Percentiles rank a stretch among this genome's conserved stretches.
phyloP scores from a whole-genome alignment of 805 yeast species.

The Alloascoidea africana region DNA sequence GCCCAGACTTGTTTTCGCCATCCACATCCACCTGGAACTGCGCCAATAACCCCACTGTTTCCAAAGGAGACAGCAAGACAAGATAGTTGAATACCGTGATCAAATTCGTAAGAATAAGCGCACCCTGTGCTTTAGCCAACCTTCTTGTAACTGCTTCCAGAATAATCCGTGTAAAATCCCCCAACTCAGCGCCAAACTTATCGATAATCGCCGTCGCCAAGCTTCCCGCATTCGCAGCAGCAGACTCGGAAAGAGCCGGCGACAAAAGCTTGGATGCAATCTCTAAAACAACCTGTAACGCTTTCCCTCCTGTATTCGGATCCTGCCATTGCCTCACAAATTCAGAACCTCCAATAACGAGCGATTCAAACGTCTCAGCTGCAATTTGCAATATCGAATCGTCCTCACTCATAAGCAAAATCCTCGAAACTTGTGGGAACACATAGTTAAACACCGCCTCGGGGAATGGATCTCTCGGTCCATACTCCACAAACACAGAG shows the following conservation, averaged over 20 bases:
- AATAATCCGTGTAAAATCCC: conserved; percentile 32
- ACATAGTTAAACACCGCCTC: conserved; percentile 23
- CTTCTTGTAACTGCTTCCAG: conserved; percentile 59
- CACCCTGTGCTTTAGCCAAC: conserved; percentile 48
- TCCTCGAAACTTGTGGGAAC: conserved; percentile 21
- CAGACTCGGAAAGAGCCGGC: conserved; percentile 61
- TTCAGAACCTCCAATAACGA: conserved; percentile 28
- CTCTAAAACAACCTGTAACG: conserved; percentile 40
- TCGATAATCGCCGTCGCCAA: conserved; percentile 46
- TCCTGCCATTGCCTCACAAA: conserved; percentile 6
- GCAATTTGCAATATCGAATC: conserved; percentile 66
- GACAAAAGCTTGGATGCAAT: conserved; percentile 57
- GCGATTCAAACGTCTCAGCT: conserved; percentile 54
- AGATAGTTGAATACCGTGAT: conserved; percentile 63
- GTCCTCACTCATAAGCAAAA: conserved; percentile 34
- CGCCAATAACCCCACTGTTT: conserved; percentile 47
- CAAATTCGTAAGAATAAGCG: conserved; percentile 51
- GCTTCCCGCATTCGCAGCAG: conserved; percentile 65
- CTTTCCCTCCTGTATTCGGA: conserved; percentile 20
- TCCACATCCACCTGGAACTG: conserved; percentile 17
- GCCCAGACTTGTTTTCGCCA: conserved; percentile 24
- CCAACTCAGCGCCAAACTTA: conserved; percentile 27
- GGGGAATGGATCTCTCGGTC: conserved; percentile 23
- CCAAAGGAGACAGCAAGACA: conserved; percentile 43
- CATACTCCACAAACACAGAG: conserved; percentile 30